phyloP scores from a whole-genome alignment of 2,329 filamentous ascomycete species.

The Ophiocordyceps camponoti-saundersi region DNA sequence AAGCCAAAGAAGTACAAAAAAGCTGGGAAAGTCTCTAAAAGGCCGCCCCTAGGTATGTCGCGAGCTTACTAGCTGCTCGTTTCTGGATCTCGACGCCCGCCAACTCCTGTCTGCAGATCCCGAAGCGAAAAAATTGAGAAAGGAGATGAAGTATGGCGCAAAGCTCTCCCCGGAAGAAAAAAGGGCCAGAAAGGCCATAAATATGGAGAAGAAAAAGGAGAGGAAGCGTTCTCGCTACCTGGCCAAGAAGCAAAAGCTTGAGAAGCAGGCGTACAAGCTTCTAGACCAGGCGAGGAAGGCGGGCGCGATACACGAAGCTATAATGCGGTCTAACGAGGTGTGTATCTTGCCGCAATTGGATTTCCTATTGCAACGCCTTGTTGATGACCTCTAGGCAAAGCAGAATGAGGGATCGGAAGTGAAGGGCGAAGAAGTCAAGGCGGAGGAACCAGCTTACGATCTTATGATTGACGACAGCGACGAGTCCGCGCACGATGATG shows the following conservation, averaged over 20 bases:
- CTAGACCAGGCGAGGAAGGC: constrained; percentile 20
- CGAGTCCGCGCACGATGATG: constrained; percentile 8
- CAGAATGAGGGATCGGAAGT: neutral
- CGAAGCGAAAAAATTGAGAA: neutral
- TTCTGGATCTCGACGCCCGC: neutral
- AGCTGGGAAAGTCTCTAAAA: neutral
- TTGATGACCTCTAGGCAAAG: neutral
- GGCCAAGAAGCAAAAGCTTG: constrained; percentile 19
- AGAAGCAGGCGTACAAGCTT: constrained; percentile 21
- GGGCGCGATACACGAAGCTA: constrained; percentile 10
- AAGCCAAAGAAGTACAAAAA: too few species aligned
- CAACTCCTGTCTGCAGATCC: neutral
- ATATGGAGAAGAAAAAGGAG: constrained; percentile 16
- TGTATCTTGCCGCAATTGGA: neutral
- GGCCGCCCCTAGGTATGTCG: neutral
- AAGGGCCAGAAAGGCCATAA: constrained; percentile 12
- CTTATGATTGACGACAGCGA: constrained; percentile 2
- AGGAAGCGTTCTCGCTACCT: constrained; percentile 21
- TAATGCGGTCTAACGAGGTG: constrained; percentile 6
- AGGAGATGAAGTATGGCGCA: neutral
- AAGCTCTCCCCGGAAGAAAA: constrained; percentile 10
- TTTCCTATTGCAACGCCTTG: neutral
- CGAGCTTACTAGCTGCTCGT: neutral
- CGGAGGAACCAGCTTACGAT: constrained; percentile 3
- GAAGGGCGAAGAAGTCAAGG: constrained; percentile 6